phyloP scores from a whole-genome alignment of 192 early-diverging fungal genomes.

The Allomyces macrogynus region DNA sequence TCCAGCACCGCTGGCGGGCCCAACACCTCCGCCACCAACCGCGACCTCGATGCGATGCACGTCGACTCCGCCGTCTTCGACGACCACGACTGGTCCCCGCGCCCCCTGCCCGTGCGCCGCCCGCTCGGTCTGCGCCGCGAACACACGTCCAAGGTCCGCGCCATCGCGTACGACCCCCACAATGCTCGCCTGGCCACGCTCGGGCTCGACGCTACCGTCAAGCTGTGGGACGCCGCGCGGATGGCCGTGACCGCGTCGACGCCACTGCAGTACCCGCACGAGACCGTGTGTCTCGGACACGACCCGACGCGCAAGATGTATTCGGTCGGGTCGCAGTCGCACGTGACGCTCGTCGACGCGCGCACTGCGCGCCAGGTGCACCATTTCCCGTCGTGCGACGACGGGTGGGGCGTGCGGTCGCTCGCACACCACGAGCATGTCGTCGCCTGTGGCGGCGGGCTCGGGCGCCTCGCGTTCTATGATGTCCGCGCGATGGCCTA shows the following conservation, averaged over 20 bases:
- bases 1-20: too few relatives aligned
- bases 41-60: too few relatives aligned
- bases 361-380: conserved; percentile 3
- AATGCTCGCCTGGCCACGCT: conserved; percentile 12
- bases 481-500: neutral
- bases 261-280: conserved; percentile 9
- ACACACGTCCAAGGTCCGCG: conserved; percentile 23
- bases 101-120: conserved; percentile 1
- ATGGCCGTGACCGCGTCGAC: conserved; percentile 1
- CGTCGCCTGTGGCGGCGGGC: neutral
- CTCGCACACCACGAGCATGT: neutral
- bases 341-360: conserved; percentile 21
- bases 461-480: neutral
- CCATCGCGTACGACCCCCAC: conserved; percentile 10
- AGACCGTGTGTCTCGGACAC: conserved; percentile 12
- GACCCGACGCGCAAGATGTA: conserved; percentile 8
- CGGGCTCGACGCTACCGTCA: conserved; percentile 21
- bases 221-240: conserved; percentile 19
- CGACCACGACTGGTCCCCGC: neutral
- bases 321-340: conserved; percentile 19
- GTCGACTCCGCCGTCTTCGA: neutral
- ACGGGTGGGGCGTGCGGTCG: neutral
- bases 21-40: too few relatives aligned
- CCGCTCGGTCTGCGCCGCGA: conserved; percentile 2
- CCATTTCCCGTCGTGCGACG: neutral